These are phyloP conservation scores for Cenchrus purpureus DNA, from an alignment of 176 grass and related monocot species.

Conservation along the genomic window DNA sequence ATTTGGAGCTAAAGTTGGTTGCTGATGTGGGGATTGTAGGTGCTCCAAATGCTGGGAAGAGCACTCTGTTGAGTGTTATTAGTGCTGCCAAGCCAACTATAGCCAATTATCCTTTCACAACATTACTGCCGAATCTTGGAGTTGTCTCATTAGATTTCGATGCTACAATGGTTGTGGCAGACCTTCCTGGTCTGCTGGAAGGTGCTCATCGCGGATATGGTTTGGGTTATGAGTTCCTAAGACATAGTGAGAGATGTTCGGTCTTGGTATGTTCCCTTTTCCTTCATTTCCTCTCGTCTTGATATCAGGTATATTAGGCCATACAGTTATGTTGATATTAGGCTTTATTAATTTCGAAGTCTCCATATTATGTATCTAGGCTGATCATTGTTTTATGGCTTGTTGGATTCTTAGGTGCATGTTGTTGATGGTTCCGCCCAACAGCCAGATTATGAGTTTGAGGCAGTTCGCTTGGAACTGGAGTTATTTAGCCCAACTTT, in stretches of 20 bases:
- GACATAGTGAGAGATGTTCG: slow-evolving; percentile 90
- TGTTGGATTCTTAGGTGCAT: slow-evolving; percentile 70
- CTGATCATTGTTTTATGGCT: slow-evolving; percentile 16
- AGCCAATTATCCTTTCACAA: slow-evolving; percentile 98
- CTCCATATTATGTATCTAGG: neutral
- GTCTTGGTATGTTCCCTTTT: slow-evolving; percentile 60
- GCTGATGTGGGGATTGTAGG: slow-evolving; percentile 98
- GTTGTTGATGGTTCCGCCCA: slow-evolving; percentile 87
- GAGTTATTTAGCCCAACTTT: slow-evolving; percentile 93
- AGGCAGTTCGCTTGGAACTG: slow-evolving; percentile 92
- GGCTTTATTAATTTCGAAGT: neutral
- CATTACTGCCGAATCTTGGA: slow-evolving; percentile 92
- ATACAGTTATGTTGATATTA: neutral
- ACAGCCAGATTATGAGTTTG: slow-evolving; percentile 93
- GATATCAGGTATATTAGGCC: neutral
- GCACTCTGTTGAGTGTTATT: slow-evolving; percentile 86
- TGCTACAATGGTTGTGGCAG: slow-evolving; percentile 94
- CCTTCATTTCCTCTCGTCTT: neutral
- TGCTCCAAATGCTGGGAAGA: slow-evolving; percentile 98
- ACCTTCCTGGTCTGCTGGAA: slow-evolving; percentile 95
- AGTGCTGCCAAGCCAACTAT: slow-evolving; percentile 91
- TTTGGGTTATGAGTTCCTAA: slow-evolving; percentile 94
- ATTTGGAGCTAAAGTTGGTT: slow-evolving; percentile 96
- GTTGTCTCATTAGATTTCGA: slow-evolving; percentile 94
- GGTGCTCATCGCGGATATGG: slow-evolving; percentile 93